Percentiles rank a stretch among this genome's conserved stretches.
phyloP scores from a whole-genome alignment of 2,329 filamentous ascomycete species.

The Chrysosporium keratinophilum region DNA sequence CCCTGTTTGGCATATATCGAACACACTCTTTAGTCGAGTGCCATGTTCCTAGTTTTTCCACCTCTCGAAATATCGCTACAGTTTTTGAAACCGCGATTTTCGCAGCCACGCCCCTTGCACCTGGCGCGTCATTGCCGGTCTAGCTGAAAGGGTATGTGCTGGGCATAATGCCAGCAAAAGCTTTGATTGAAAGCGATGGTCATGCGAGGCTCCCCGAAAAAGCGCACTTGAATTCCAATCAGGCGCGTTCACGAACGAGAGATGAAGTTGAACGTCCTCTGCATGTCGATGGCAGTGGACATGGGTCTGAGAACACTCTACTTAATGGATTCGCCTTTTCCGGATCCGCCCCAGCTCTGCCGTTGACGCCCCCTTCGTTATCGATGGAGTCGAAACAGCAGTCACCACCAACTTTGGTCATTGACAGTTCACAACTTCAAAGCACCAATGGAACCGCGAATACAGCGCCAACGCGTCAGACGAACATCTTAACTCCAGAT shows the following conservation, averaged over 20 bases:
- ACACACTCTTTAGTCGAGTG: not conserved
- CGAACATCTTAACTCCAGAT: conserved; percentile 64
- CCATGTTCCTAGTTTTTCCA: not conserved
- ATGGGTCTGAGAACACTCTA: not conserved
- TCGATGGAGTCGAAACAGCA: conserved; percentile 21
- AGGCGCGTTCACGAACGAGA: conserved; percentile 31
- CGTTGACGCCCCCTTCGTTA: conserved; percentile 31
- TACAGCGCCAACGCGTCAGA: conserved; percentile 53
- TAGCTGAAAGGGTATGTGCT: not conserved
- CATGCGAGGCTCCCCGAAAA: conserved; percentile 16
- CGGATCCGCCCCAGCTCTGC: conserved; percentile 24
- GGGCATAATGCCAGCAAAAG: not conserved
- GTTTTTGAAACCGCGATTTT: not conserved
- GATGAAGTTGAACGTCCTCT: conserved; percentile 17
- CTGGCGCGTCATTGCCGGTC: not conserved
- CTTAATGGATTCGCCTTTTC: conserved; percentile 19
- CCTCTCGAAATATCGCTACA: not conserved
- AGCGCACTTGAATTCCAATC: conserved; percentile 32
- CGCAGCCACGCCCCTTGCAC: not conserved
- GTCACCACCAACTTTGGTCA: conserved; percentile 20
- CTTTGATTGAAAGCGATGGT: not conserved
- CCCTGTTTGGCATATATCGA: not conserved
- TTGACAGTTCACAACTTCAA: conserved; percentile 15
- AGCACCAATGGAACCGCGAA: conserved; percentile 15
- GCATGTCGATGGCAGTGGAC: not conserved